Percentiles rank a stretch among this genome's conserved stretches.
These are phyloP conservation scores for Puccinia novopanici DNA, from an alignment of 1,284 basidiomycete genomes.

Conservation along the genomic window DNA sequence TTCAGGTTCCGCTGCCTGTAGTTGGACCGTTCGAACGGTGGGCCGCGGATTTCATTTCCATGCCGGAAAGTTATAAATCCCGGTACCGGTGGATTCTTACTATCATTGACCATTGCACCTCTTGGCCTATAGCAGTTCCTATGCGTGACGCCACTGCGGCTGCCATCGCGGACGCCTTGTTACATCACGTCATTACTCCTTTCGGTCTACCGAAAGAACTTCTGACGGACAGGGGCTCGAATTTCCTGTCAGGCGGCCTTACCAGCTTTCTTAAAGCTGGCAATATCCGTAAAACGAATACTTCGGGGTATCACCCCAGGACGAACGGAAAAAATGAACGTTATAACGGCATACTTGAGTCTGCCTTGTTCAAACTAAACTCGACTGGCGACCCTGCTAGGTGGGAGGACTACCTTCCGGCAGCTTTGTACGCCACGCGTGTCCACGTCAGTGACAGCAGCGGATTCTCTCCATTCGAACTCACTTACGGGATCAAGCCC, in stretches of 20 bases:
- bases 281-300: neutral
- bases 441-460: no score
- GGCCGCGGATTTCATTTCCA: neutral
- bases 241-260: neutral
- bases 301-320: neutral
- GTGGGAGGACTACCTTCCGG: no score
- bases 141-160: neutral
- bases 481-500: no score
- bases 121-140: neutral
- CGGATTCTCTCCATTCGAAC: no score
- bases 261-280: neutral
- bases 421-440: no score
- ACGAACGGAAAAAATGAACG: constrained; percentile 1
- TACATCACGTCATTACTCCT: neutral
- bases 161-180: neutral
- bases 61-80: neutral
- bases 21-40: neutral
- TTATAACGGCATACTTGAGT: neutral
- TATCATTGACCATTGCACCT: neutral
- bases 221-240: neutral
- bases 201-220: neutral
- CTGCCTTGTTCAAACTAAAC: no score
- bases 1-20: neutral
- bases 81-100: neutral
- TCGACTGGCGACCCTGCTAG: no score